Evolutionary conservation across 129 eudicot species (phyloP), one percentile per base, ranked within the genome.

Genomic region (Silybum marianum): DNA sequence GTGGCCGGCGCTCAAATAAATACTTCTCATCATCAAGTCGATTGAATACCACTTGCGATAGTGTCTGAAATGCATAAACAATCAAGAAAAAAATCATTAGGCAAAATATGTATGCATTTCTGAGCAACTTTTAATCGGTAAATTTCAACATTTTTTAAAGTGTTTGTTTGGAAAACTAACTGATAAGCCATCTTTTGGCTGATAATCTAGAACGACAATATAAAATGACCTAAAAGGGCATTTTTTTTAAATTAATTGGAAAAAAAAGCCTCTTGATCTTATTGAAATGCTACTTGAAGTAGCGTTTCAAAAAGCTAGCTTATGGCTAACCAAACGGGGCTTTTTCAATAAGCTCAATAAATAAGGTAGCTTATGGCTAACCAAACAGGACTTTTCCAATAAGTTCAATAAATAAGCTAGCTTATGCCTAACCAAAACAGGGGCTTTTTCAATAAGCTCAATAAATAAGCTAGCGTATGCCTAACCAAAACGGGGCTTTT

Each of bases 11-110:
- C 91, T 95, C 98, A 68, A 87, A 92, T 77, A 86, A 60, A 86
- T 89, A 92, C 26, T 89, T 87, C 72, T 95, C 98, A 32, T 95
- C 98, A 73, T 95, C 89, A 44, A 95, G 93, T 36, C 94, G 87
- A 68, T 88, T 87, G 75, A 90, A 95, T 69, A 95, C 91, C 78
- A 92, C 89, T 95, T 95, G 98, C 26, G 98, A 95, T 66, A 90
- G 72, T 4, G 91, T 90, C 98, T 95, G 91, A 86, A 86, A 78
- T 39, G 65, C 72, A 75, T 40, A 62, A 48, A 60, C 70, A 80
- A 72, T 34, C 71, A 81, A 26, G 18, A 73, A 66, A 42, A 74
- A 44, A 24, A 34, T 14, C 25, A 75, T 9, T 48, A 23, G 23
- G 32, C 9, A 28, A 54, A 71, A 14, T 34, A 48, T 13, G 9